Base-by-base conservation (phyloP, 257 asterid genomes). In the Gentiana dahurica region DNA sequence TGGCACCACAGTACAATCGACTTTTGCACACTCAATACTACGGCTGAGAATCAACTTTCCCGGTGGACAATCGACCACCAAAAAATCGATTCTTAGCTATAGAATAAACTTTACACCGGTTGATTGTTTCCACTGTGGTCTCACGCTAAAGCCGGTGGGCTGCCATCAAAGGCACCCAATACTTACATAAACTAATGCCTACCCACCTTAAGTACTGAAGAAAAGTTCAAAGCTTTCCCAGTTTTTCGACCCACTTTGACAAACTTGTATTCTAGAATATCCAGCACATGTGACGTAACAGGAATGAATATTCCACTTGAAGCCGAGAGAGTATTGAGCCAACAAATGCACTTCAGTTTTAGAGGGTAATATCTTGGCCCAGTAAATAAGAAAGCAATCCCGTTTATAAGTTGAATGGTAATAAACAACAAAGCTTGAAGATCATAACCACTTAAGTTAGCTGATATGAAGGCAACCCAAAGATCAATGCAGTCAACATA, bases 311-410 rank as follows among this genome's bases (percentile, higher is more conserved):
- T 51, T 59, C 84, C 87, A 77, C 84, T 83, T 39, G 94, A 81
- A 71, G 70, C 75, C 54, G 97, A 73, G 51, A 92, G 83, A 71
- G 51, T 55, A 76, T 80, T 88, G 58, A 92, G 89, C 99, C 99
- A 92, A 64, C 76, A 83, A 37, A 85, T 68, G 71, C 94, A 92
- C 79, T 88, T 85, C 63, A 92, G 81, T 65, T 95, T 74, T 47
- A 92, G 68, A 54, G 99, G 97, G 75, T 85, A 84, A 68, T 92
- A 86, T 85, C 95, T 88, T 49, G 91, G 81, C 57, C 95, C 99
- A 57, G 86, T 72, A 73, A 85, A 85, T 82, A 79, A 63, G 77
- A 72, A 68, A 65, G 85, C 86, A 60, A 92, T 65, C 57, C 95
- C 95, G 64, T 73, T 80, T 61, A 92, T 70, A 67, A 92, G 81